Conservation (phyloP, 345 rosid genomes). For the Eucalyptus curtisii region DNA sequence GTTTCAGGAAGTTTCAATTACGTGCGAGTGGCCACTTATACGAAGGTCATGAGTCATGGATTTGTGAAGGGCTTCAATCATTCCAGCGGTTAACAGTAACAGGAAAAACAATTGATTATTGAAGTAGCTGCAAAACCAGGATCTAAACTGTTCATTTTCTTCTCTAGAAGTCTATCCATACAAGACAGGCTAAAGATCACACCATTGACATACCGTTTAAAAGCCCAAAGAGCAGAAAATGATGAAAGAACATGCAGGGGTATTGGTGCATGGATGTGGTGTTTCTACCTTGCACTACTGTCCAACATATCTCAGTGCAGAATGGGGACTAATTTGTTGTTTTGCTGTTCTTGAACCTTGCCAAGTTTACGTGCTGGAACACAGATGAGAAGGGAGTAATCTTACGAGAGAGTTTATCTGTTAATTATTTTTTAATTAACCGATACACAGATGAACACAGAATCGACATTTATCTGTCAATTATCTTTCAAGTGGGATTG, state of each 20-base stretch:
- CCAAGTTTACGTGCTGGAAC: not conserved
- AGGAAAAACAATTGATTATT: not conserved
- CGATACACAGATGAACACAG: no score
- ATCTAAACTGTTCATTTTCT: not conserved
- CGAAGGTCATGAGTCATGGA: not conserved
- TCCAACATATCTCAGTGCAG: not conserved
- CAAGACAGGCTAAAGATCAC: not conserved
- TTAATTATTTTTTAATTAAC: no score
- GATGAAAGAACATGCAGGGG: not conserved
- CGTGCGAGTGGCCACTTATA: not conserved
- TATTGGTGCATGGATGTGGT: not conserved
- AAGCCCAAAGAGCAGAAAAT: not conserved
- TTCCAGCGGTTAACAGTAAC: not conserved
- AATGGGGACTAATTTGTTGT: not conserved
- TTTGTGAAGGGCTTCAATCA: not conserved
- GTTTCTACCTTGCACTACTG: not conserved
- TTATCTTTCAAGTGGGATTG: not conserved
- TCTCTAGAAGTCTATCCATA: not conserved
- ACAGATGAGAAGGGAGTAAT: not conserved
- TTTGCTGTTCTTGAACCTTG: not conserved
- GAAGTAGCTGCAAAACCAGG: not conserved
- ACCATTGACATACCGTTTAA: rapidly evolving
- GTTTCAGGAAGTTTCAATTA: not conserved
- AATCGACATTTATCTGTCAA: not conserved
- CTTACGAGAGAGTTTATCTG: no score